Conservation (phyloP, 768 basidiomycete genomes). For the Termitomyces sp. region DNA sequence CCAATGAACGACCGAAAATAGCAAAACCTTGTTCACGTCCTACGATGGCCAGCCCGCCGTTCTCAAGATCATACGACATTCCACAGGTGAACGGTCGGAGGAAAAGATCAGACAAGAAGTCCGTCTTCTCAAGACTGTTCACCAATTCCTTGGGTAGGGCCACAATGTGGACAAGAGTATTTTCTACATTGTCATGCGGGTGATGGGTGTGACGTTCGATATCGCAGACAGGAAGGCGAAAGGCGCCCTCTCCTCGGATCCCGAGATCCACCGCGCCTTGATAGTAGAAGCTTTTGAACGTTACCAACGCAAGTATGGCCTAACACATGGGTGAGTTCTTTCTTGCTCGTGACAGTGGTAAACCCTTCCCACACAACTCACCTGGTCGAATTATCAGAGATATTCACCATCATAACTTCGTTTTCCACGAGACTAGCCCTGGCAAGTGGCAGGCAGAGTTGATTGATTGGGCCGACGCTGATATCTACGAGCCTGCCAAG, state of each 20-base stretch:
- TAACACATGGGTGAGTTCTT: background rate
- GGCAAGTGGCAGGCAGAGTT: background rate
- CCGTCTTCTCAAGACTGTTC: background rate
- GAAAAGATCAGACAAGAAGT: background rate
- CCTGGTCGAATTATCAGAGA: background rate
- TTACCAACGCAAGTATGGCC: background rate
- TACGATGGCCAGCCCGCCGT: background rate
- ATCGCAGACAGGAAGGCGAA: background rate
- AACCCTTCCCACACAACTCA: background rate
- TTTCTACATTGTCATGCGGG: background rate
- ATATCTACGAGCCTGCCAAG: no score
- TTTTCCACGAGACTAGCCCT: background rate
- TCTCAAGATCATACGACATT: background rate
- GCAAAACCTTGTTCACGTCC: background rate
- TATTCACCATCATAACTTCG: background rate
- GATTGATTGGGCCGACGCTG: background rate
- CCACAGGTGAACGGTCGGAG: background rate
- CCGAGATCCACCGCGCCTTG: background rate
- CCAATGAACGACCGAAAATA: background rate
- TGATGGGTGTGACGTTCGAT: background rate
- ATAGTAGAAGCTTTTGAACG: background rate
- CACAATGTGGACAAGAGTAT: background rate
- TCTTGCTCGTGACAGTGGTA: background rate
- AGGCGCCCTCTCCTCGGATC: background rate
- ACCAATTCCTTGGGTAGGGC: background rate